Conservation (phyloP, 2,329 filamentous ascomycete species). For the Aspergillus ustus region DNA sequence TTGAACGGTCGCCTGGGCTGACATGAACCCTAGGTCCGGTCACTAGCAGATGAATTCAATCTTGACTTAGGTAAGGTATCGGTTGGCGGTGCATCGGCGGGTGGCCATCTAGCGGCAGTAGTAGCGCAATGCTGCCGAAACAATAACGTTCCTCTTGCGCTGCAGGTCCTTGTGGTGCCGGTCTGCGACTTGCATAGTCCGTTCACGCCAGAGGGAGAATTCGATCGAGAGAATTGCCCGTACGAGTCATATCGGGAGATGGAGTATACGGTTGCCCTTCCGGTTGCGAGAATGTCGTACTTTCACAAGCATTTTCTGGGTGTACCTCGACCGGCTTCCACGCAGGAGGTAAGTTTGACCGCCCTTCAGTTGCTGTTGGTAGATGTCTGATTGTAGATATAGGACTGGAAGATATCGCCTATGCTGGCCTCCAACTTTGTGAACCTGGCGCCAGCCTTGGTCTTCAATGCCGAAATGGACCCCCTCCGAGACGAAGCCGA, state of each 20-base stretch:
- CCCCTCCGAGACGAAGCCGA: conserved; percentile 49
- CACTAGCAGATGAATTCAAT: conserved; percentile 38
- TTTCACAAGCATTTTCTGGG: conserved; percentile 47
- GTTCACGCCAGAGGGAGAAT: conserved; percentile 41
- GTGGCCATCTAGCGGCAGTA: conserved; percentile 46
- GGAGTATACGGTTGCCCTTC: conserved; percentile 42
- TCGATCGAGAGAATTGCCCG: conserved; percentile 41
- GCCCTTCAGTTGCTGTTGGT: neutral
- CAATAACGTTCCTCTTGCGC: conserved; percentile 37
- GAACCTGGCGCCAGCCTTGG: conserved; percentile 43
- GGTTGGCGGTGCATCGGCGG: conserved; percentile 47
- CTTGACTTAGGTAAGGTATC: conserved; percentile 40
- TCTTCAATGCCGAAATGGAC: conserved; percentile 48
- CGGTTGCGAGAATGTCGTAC: conserved; percentile 44
- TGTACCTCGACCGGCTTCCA: conserved; percentile 39
- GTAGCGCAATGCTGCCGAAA: conserved; percentile 45
- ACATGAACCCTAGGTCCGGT: conserved; percentile 33
- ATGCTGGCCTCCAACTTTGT: conserved; percentile 43
- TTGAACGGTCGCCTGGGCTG: neutral
- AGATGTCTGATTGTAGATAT: conserved; percentile 18
- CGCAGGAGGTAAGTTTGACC: conserved; percentile 36
- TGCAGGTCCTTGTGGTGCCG: conserved; percentile 45
- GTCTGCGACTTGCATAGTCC: conserved; percentile 41
- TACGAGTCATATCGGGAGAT: conserved; percentile 48
- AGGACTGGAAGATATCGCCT: conserved; percentile 50